phyloP scores from a whole-genome alignment of 2,329 filamentous ascomycete genomes.

The Cladosporium cucumerinum region DNA sequence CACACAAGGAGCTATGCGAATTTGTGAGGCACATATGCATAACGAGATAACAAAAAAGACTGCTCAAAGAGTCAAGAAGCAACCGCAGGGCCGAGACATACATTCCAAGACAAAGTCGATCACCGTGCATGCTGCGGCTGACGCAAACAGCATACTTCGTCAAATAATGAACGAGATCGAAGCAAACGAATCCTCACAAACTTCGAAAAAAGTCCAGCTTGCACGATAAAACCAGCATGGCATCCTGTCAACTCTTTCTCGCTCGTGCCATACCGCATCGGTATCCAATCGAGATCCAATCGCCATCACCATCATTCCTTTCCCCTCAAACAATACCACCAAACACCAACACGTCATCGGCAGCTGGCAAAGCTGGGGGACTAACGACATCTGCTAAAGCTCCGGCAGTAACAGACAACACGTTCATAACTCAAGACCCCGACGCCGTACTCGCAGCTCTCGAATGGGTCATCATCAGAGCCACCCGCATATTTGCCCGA shows the following conservation, averaged over 20 bases:
- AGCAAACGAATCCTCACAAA: not conserved
- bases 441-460: not conserved
- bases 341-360: not conserved
- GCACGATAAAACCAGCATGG: not conserved
- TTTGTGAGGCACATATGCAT: not conserved
- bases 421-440: not conserved
- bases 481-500: rapidly evolving
- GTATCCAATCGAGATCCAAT: too few relatives aligned
- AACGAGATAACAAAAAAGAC: not conserved
- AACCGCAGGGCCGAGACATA: not conserved
- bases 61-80: not conserved
- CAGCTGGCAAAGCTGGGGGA: not conserved
- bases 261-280: too few relatives aligned
- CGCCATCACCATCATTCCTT: not conserved
- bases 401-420: too few relatives aligned
- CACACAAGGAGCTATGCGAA: too few relatives aligned
- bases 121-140: not conserved
- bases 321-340: not conserved
- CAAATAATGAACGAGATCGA: not conserved
- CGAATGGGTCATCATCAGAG: not conserved
- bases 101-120: not conserved
- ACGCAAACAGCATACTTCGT: not conserved
- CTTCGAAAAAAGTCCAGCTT: not conserved
- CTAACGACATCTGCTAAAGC: too few relatives aligned
- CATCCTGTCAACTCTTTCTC: not conserved